Evolutionary conservation across 768 basidiomycete genomes (phyloP), one percentile per base, ranked within the genome.

Genomic region (Podaxis pistillaris): DNA sequence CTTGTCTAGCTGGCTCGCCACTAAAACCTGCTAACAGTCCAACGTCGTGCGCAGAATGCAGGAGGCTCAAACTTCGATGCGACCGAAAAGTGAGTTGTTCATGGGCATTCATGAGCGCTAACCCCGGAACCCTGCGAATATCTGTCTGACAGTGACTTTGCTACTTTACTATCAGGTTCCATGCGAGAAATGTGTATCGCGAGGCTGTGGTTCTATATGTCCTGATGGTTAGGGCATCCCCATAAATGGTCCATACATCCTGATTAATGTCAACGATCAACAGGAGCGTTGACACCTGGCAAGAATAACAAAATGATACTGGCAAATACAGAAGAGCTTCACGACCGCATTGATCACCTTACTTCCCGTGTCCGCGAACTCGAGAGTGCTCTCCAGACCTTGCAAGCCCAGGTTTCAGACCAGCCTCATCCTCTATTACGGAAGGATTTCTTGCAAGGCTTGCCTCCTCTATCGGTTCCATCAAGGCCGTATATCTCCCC

Each of bases 121-220:
- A 60, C 66, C 65, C 66, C 66, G 62, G 62, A 46, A 52, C 54
- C 51, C 60, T 55, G 55, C 13, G 33, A 57, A 54, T 64, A 63
- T 59, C 57, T 65, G 58, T 65, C 62, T 60, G 40, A 30, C 57
- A 8, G 52, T 22, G 58, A 36, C 52, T 33, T 37, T 60, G 57
- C 33, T 58, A 2, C 46, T 50, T 53, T 49, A 41, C 54, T 51
- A 60, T 26, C 67, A 91, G 89, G 80, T 91, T 37, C 90, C 90
- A 11, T 93, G 90, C 74, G 87, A 88, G 73, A 91, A 86, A 71
- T 93, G 91, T 69, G 83, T 83, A 24, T 87, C 87, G 62, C 79
- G 90, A 68, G 90, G 90, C 37, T 92, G 89, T 68, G 85, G 84
- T 24, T 77, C 84, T 17, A 88, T 92, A 61, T 93, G 90, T 73